A percentile compares a stretch with the other conserved stretches of the same genome.
Conservation (phyloP, 345 rosid genomes). For the Pseudoturritis turrita region DNA sequence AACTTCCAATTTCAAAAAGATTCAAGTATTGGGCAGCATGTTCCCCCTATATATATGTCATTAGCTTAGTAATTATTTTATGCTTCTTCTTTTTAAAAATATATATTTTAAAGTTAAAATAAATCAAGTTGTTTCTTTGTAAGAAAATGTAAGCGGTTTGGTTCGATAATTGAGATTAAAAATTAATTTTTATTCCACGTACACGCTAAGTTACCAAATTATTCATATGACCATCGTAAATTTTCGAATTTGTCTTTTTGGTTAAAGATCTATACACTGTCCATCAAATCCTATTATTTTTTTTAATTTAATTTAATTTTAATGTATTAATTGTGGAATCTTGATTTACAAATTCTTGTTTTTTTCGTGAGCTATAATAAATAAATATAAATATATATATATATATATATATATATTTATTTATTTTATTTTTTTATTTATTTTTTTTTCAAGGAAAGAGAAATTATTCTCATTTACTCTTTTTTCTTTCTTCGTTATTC, state of each 20-base stretch:
- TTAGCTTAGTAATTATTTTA: neutral
- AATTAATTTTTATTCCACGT: neutral
- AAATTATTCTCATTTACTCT: neutral
- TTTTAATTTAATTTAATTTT: too few species aligned
- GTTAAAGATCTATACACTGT: too few species aligned
- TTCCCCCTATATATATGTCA: slow-evolving; percentile 13
- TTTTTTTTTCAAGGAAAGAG: neutral
- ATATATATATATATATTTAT: too few species aligned
- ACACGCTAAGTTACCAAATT: neutral
- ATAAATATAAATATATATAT: too few species aligned
- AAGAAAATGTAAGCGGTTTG: neutral
- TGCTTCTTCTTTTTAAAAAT: neutral
- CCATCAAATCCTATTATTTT: too few species aligned
- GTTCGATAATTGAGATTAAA: neutral
- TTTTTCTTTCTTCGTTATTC: neutral
- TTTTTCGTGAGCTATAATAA: too few species aligned
- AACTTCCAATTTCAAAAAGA: slow-evolving; percentile 16
- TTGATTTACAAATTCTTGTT: too few species aligned
- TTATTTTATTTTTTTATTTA: too few species aligned
- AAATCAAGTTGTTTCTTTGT: neutral
- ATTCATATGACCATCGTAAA: neutral
- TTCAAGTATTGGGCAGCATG: slow-evolving; percentile 28
- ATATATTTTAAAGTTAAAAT: neutral
- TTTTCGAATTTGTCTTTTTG: too few species aligned
- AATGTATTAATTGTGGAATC: neutral